Percentiles rank a stretch among this genome's conserved stretches.
Evolutionary conservation across 2,329 filamentous ascomycete genomes (phyloP).

Genomic region (Nemania serpens): DNA sequence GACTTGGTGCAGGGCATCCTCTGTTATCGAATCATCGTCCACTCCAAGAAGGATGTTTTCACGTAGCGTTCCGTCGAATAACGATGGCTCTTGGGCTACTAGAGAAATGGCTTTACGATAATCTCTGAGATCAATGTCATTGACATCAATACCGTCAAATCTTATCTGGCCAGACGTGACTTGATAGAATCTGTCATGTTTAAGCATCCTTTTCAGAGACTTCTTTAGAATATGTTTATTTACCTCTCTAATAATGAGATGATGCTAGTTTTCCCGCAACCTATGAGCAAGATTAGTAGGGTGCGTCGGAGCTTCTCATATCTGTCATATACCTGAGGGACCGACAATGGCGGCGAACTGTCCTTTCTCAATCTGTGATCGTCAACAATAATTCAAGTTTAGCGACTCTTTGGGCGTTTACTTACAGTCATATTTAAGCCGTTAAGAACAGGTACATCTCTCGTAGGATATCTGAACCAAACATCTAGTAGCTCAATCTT

Average conservation of each 20-base stretch:
- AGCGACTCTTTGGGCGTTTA: not conserved
- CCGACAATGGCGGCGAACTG: slow-evolving; percentile 74
- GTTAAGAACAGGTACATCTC: slow-evolving; percentile 61
- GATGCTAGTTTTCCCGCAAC: slow-evolving; percentile 73
- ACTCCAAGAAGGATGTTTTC: slow-evolving; percentile 74
- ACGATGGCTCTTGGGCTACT: slow-evolving; percentile 73
- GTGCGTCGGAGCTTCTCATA: not conserved
- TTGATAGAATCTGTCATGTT: slow-evolving; percentile 65
- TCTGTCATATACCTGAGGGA: slow-evolving; percentile 56
- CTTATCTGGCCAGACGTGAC: slow-evolving; percentile 65
- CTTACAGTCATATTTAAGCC: slow-evolving; percentile 61
- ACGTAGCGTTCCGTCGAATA: slow-evolving; percentile 65
- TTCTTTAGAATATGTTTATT: not conserved
- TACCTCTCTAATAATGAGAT: slow-evolving; percentile 65
- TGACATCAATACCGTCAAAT: slow-evolving; percentile 65
- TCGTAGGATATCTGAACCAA: slow-evolving; percentile 65
- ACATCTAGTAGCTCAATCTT: slow-evolving; percentile 61
- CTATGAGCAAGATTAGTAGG: slow-evolving; percentile 30
- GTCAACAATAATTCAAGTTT: not conserved
- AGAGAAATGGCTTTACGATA: slow-evolving; percentile 71
- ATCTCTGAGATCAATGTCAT: slow-evolving; percentile 58
- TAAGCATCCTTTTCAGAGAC: slow-evolving; percentile 2
- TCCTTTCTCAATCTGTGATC: slow-evolving; percentile 59
- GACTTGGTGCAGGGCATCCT: slow-evolving; percentile 55
- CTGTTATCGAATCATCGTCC: slow-evolving; percentile 54